Conservation (phyloP, 345 rosid species). For the Sisymbrium altissimum region DNA sequence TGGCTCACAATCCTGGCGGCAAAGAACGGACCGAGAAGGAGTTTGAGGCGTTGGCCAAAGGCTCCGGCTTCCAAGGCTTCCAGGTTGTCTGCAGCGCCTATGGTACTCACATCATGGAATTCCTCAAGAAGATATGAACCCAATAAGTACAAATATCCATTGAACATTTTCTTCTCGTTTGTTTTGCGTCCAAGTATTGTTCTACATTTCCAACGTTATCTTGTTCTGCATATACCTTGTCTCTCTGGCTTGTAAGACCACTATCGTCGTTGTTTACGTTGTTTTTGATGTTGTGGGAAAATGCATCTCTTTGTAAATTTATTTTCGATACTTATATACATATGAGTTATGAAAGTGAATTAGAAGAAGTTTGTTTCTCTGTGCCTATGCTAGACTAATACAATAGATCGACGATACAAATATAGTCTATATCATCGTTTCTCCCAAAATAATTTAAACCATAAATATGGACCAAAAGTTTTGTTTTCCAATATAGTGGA, state of each 20-base stretch:
- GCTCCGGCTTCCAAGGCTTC: conserved; percentile 20
- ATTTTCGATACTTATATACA: not conserved
- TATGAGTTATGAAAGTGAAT: not conserved
- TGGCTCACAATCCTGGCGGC: conserved; percentile 83
- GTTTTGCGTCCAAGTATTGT: not conserved
- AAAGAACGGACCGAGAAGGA: conserved; percentile 73
- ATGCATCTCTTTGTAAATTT: not conserved
- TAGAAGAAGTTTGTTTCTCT: not conserved
- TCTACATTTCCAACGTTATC: not conserved
- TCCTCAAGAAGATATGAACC: not conserved
- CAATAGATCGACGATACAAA: not conserved
- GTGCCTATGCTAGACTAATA: not conserved
- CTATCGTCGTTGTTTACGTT: not conserved
- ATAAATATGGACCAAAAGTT: too few relatives aligned
- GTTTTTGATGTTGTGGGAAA: not conserved
- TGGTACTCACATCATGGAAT: conserved; percentile 25
- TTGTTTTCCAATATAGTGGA: not conserved
- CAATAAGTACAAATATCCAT: not conserved
- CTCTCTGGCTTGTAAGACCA: not conserved
- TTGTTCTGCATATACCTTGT: not conserved
- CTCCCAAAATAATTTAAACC: not conserved
- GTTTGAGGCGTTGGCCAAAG: conserved; percentile 55
- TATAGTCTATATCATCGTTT: not conserved
- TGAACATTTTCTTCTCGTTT: not conserved
- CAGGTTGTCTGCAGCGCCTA: conserved; percentile 12